Conservation (phyloP, 805 yeast genomes). For the Saccharomycopsis guyanensis region DNA sequence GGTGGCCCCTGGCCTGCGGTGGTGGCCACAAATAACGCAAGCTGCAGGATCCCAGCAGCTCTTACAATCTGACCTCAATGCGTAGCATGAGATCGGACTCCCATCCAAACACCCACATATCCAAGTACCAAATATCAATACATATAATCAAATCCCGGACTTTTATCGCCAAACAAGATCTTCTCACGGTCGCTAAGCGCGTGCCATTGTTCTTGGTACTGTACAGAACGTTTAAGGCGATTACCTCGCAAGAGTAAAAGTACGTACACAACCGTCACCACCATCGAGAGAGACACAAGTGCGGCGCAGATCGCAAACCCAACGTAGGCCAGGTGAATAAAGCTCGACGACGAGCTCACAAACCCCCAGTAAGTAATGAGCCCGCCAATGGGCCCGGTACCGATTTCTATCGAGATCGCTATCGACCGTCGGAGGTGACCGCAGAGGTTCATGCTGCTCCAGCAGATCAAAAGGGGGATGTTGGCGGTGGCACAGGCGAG, state of each 20-base stretch:
- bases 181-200: constrained; percentile 27
- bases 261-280: constrained; percentile 31
- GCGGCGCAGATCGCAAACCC: background rate
- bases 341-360: background rate
- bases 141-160: constrained; percentile 24
- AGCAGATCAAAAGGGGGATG: constrained; percentile 30
- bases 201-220: constrained; percentile 27
- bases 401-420: constrained; percentile 39
- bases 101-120: too few relatives aligned
- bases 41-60: too few relatives aligned
- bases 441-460: constrained; percentile 23
- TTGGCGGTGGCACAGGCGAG: constrained; percentile 24
- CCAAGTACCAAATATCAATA: too few relatives aligned
- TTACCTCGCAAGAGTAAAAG: constrained; percentile 23
- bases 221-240: constrained; percentile 1
- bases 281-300: constrained; percentile 25
- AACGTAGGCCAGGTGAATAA: background rate
- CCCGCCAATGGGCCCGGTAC: constrained; percentile 48
- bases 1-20: too few relatives aligned
- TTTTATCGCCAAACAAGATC: constrained; percentile 31
- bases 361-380: constrained; percentile 37
- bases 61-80: too few relatives aligned
- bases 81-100: too few relatives aligned
- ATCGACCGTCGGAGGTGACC: constrained; percentile 42
- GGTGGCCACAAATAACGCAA: too few relatives aligned